phyloP scores from a whole-genome alignment of 768 basidiomycete species.

The Phanerochaete sordida region DNA sequence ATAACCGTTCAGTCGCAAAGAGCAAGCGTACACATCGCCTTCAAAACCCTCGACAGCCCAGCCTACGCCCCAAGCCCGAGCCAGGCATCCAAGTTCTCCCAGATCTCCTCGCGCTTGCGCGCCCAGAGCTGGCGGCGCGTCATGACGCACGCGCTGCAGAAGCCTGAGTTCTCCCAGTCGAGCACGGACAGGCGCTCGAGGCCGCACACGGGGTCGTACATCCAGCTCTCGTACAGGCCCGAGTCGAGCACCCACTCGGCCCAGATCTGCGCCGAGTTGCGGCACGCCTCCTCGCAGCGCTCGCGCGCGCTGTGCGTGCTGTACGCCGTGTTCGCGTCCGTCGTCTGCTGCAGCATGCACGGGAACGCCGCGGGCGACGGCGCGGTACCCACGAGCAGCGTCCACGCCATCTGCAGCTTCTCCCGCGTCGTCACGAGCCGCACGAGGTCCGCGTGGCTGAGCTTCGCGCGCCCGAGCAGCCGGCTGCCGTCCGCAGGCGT shows the following conservation, averaged over 20 bases:
- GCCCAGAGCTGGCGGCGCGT: slow-evolving; percentile 27
- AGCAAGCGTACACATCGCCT: not conserved
- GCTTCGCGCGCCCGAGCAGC: not conserved
- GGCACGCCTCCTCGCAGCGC: slow-evolving; percentile 12
- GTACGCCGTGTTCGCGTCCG: not conserved
- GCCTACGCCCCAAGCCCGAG: slow-evolving; percentile 19
- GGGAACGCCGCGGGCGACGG: slow-evolving; percentile 16
- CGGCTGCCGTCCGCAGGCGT: not conserved
- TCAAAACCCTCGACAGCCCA: too few relatives aligned
- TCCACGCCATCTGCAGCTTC: slow-evolving; percentile 21
- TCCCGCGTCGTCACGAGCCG: slow-evolving; percentile 22
- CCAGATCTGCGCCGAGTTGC: slow-evolving; percentile 14
- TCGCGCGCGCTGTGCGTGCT: not conserved
- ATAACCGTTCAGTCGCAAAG: too few relatives aligned
- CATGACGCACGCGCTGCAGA: slow-evolving; percentile 32
- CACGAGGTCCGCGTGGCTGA: slow-evolving; percentile 18
- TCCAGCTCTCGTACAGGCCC: slow-evolving; percentile 26
- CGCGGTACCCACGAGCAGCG: slow-evolving; percentile 15
- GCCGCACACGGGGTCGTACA: slow-evolving; percentile 34
- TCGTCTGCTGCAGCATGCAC: slow-evolving; percentile 15
- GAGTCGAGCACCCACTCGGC: slow-evolving; percentile 13
- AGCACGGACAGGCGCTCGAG: slow-evolving; percentile 29
- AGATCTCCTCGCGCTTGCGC: slow-evolving; percentile 27
- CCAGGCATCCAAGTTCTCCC: slow-evolving; percentile 29
- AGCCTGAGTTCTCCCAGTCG: slow-evolving; percentile 28